Base-by-base conservation (phyloP, 148 eudicot species). In the Vaccinium macrocarpon region DNA sequence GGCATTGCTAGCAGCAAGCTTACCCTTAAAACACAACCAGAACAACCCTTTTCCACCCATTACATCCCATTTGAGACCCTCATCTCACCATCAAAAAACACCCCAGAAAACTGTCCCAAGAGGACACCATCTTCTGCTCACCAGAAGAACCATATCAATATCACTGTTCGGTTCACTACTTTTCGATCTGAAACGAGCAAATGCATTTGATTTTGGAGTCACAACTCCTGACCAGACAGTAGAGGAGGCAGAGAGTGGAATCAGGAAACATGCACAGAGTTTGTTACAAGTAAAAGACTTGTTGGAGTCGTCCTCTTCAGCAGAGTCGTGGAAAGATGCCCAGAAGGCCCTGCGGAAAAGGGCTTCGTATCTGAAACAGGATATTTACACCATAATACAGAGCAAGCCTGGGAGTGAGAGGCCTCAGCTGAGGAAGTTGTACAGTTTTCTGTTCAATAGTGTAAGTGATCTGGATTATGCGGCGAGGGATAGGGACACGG, bases 381-480 rank as follows among this genome's bases (percentile, higher is more conserved):
- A 84, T 9, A 53, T 84, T 2, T 84, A 84, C 61, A 84, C 86
- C 25, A 53, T 84, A 16, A 84, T 84, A 14, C 86, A 79, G 46
- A 79, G 86, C 77, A 84, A 84, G 78, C 78, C 82, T 8, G 86
- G 86, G 6, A 11, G n/a, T 21, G 82, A 84, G 52, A 79, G 86
- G 70, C 86, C 86, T 51, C 59, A 49, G 78, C 79, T 84, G 35
- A 84, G 86, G 62, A 84, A 84, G 38, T 66, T 84, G 23, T 84
- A 84, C 56, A 79, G 82, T 10, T 38, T 6, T 10, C 77, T 84
- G 27, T 84, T 84, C 78, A 84, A 84, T 21, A 55, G 15, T n/a
- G 82, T 84, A 25, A 84, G 76, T 42, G 77, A 74, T 8, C n/a
- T 84, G 78, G 86, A 84, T 84, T 84, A 64, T 2, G 86, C 86